A percentile compares a stretch with the other conserved stretches of the same genome.
These are phyloP conservation scores for Carex parvula DNA, from an alignment of 176 grass and related monocot genomes.

Conservation along the genomic window DNA sequence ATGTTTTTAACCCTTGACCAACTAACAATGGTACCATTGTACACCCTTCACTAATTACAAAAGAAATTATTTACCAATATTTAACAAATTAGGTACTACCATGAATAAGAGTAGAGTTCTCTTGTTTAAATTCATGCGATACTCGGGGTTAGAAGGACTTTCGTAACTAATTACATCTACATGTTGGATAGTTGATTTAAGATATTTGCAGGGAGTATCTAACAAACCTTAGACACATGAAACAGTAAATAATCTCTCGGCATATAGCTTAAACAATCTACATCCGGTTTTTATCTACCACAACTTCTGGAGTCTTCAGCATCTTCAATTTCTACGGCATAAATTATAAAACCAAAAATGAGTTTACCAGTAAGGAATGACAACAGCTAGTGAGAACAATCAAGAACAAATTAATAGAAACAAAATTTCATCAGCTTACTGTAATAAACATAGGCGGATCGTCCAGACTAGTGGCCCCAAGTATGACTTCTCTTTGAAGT, in stretches of 20 bases:
- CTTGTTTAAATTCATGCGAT: background rate
- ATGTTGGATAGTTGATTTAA: background rate
- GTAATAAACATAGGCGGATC: conserved; percentile 76
- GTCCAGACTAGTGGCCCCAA: conserved; percentile 78
- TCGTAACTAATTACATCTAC: background rate
- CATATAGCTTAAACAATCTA: conserved; percentile 24
- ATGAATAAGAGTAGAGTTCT: background rate
- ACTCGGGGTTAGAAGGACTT: background rate
- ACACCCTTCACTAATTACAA: background rate
- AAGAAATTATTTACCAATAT: background rate
- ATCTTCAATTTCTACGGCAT: conserved; percentile 77
- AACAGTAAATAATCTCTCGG: background rate
- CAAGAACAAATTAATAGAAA: background rate
- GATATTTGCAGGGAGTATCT: background rate
- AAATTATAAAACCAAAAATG: conserved; percentile 12
- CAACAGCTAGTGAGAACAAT: background rate
- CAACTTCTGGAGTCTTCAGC: conserved; percentile 38
- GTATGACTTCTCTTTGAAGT: conserved; percentile 75
- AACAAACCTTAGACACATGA: background rate
- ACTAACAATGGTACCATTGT: background rate
- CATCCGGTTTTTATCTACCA: conserved; percentile 21
- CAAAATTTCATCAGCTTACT: conserved; percentile 33
- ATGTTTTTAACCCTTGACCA: too few species aligned
- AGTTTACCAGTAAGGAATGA: background rate
- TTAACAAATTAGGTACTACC: background rate